These are phyloP conservation scores for Arthrobotrys iridis DNA, from an alignment of 2,329 filamentous ascomycete species.

Conservation along the genomic window DNA sequence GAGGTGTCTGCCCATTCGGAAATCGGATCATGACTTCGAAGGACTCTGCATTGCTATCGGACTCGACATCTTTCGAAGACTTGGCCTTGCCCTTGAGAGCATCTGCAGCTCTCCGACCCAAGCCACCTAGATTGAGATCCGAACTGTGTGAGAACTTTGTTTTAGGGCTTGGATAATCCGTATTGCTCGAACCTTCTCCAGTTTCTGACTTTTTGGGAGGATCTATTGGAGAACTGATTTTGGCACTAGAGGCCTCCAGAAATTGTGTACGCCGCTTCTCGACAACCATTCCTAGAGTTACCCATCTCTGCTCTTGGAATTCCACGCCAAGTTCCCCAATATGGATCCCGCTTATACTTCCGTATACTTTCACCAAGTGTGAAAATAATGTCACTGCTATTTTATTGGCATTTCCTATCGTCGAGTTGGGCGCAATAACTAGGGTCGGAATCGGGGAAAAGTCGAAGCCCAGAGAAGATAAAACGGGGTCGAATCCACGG, in stretches of 20 bases:
- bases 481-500: constrained; percentile 24
- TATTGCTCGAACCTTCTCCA: constrained; percentile 35
- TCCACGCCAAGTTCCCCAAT: constrained; percentile 49
- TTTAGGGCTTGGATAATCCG: constrained; percentile 28
- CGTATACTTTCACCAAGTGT: constrained; percentile 46
- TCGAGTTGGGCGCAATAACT: constrained; percentile 48
- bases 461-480: constrained; percentile 39
- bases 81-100: constrained; percentile 40
- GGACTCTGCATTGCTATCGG: constrained; percentile 26
- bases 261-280: constrained; percentile 42
- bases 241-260: constrained; percentile 24
- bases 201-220: constrained; percentile 23
- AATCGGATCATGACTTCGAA: constrained; percentile 52
- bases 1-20: constrained; percentile 38
- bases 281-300: constrained; percentile 47
- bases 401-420: constrained; percentile 46
- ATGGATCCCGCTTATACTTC: constrained; percentile 37
- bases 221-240: constrained; percentile 27
- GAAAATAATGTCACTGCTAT: constrained; percentile 40
- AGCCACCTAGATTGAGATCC: constrained; percentile 41
- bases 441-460: constrained; percentile 44
- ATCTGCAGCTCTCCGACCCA: constrained; percentile 50
- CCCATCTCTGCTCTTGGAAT: constrained; percentile 51
- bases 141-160: constrained; percentile 39
- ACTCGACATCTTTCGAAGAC: constrained; percentile 15